Evolutionary conservation across 2,329 filamentous ascomycete genomes (phyloP), one percentile per base, ranked within the genome.

Genomic region (Xylariaceae sp.): DNA sequence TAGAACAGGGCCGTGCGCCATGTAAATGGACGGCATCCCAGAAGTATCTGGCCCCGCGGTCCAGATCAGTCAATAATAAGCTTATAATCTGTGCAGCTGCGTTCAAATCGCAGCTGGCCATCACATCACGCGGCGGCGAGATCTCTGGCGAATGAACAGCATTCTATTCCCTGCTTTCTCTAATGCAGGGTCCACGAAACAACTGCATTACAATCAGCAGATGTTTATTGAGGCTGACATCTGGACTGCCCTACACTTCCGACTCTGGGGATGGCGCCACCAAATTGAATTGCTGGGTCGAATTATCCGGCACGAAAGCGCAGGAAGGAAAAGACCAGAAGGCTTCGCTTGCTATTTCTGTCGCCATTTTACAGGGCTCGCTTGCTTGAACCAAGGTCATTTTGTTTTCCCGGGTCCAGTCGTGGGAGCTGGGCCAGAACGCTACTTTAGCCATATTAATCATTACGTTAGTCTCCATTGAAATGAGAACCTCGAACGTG

Each of bases 221-320:
- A 36, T 42, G 33, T 55, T 60, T 59, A 63, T 61, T 56, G 54
- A 50, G 53, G 49, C 59, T 56, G 55, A 56, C 55, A 48, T 58
- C 63, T 64, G 61, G 63, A 63, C 60, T 63, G 54, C 48, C 54
- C 53, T 57, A 53, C 55, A 38, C 51, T 57, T 54, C 60, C 62
- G 59, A 65, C 60, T 60, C 61, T 56, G 38, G 36, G 19, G 46
- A 36, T 53, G 45, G 19, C 42, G 34, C 28, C 19, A 51, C 44
- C 54, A 41, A 50, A 49, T 45, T 55, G 52, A 46, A 47, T 16
- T 31, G 14, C 31, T 16, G 13, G 11, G 31, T 54, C 48, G 48
- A 58, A 61, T 65, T 62, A 60, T 39, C 59, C 59, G 59, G 58
- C 34, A 46, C 36, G 31, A 46, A 44, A 33, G 45, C 36, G 17